phyloP scores from a whole-genome alignment of 139 green algal genomes.

The Picochlorum sp. region DNA sequence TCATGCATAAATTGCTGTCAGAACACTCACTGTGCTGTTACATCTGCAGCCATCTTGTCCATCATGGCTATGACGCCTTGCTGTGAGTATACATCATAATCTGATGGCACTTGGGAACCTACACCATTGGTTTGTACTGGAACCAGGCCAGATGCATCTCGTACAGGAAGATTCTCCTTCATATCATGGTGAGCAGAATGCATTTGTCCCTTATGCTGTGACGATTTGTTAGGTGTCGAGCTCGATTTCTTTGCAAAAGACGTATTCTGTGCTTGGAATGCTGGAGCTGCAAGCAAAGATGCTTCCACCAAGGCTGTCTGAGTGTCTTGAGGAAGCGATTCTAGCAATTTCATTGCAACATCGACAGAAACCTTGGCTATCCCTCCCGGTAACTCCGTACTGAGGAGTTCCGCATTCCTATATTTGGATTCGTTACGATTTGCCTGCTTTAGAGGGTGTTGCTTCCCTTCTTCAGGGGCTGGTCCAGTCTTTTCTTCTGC shows the following conservation, averaged over 20 bases:
- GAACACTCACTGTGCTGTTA: not conserved
- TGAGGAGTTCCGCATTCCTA: not conserved
- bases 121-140: not conserved
- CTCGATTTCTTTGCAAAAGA: not conserved
- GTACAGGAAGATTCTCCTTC: not conserved
- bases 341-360: not conserved
- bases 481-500: not conserved
- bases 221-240: not conserved
- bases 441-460: not conserved
- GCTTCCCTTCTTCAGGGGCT: not conserved
- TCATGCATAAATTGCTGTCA: not conserved
- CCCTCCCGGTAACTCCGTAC: not conserved
- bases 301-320: slow-evolving; percentile 3
- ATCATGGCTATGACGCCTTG: not conserved
- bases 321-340: not conserved
- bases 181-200: not conserved
- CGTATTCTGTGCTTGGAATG: not conserved
- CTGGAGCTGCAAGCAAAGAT: not conserved
- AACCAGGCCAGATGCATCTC: not conserved
- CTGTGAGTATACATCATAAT: not conserved
- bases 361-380: not conserved
- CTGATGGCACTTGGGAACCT: not conserved
- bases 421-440: not conserved
- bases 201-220: not conserved
- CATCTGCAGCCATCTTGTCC: not conserved